Conservation (phyloP, 2,329 filamentous ascomycete species). For the Sporothrix euskadiensis region DNA sequence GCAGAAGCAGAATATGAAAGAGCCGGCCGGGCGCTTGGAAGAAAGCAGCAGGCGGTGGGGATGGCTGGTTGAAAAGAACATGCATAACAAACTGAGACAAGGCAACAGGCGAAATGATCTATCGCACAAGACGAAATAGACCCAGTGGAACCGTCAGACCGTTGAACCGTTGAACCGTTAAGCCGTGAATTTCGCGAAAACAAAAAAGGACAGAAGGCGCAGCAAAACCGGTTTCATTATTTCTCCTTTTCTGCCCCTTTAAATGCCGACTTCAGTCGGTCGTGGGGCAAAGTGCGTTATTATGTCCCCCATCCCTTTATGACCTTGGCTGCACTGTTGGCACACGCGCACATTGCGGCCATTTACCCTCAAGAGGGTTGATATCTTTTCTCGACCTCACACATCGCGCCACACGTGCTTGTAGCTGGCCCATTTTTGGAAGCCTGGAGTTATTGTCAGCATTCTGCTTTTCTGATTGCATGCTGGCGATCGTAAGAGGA, state of each 20-base stretch:
- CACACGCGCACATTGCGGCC: background rate
- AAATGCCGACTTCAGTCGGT: background rate
- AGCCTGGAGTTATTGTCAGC: background rate
- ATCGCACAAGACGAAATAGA: background rate
- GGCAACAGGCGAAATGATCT: background rate
- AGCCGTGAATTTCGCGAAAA: background rate
- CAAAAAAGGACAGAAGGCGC: background rate
- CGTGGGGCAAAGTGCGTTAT: background rate
- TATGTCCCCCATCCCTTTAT: background rate
- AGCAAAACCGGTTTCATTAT: constrained; percentile 1
- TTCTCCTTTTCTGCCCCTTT: background rate
- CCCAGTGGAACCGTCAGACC: background rate
- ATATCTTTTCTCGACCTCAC: background rate
- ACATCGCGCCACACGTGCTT: constrained; percentile 54
- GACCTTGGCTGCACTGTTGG: background rate
- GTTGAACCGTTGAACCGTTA: background rate
- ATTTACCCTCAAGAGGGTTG: background rate
- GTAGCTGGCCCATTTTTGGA: constrained; percentile 59
- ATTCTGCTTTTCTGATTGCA: background rate
- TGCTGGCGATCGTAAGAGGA: background rate
- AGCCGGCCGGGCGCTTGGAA: background rate
- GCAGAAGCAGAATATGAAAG: background rate
- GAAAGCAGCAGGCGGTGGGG: background rate
- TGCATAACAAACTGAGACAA: background rate
- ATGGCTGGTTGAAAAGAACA: background rate